Base-by-base conservation (phyloP, 305 asterid genomes). In the Ruellia speciosa region DNA sequence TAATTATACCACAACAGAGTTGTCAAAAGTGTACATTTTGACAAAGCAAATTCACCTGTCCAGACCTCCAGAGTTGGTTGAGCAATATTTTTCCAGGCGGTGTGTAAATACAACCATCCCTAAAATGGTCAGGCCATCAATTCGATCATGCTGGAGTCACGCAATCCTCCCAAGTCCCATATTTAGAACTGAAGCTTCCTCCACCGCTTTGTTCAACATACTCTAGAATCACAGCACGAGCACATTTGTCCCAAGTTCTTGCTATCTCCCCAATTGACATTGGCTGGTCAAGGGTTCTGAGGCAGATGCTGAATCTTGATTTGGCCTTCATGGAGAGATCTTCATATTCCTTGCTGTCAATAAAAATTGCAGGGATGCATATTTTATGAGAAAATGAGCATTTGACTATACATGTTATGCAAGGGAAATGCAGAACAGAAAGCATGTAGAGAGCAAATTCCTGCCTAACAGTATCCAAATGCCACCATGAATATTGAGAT, bases 151-250 rank as follows among this genome's bases (percentile, higher is more conserved):
- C 73, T 12, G 86, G 80, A 72, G 70, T 80, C 70, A 68, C 40
- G 75, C 94, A 87, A 56, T 75, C 68, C 72, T 90, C 95, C 98
- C 95, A 88, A 2, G 87, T 75, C 46, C 96, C 98, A 53, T 85
- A 88, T 62, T 82, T 88, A 3, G 96, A 88, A 80, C 93, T 85
- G 78, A 92, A 92, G 73, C 75, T 86, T 56, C 98, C 98, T 31
- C 98, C 96, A 0, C 96, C 95, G 34, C 83, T 80, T 67, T 72
- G 83, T 75, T 88, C 87, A 0, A 88, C 95, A 52, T 72, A 80
- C 70, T 86, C 96, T 0, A 84, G 80, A 56, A 86, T 81, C 54
- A 86, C 87, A 10, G 83, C 83, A 33, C 94, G 93, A 43, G 95
- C 93, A 61, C 96, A 88, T 37, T 67, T 63, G 71, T 88, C 98